These are phyloP conservation scores for Termitomyces sp. DNA, from an alignment of 768 basidiomycete species.

Conservation along the genomic window DNA sequence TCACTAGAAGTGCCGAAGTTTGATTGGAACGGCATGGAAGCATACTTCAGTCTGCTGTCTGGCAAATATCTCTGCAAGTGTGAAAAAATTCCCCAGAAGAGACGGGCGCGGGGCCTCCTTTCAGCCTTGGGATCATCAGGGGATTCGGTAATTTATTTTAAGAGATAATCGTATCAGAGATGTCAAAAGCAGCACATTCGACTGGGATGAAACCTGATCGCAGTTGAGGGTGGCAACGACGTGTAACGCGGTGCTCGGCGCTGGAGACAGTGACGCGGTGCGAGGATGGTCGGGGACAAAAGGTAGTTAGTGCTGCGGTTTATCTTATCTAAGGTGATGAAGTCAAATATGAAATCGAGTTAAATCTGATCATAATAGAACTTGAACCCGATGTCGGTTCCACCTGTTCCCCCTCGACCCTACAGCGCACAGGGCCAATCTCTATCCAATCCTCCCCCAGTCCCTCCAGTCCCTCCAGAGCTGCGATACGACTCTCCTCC, in stretches of 20 bases:
- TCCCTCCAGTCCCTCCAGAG: conserved; percentile 26
- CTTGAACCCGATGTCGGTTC: conserved; percentile 17
- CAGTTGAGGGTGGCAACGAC: not conserved
- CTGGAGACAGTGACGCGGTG: not conserved
- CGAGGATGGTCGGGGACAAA: not conserved
- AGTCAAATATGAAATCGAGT: not conserved
- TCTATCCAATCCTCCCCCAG: conserved; percentile 16
- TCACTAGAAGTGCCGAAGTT: not conserved
- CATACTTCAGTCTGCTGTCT: not conserved
- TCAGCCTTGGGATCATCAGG: too few relatives aligned
- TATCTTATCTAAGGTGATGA: not conserved
- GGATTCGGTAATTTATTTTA: too few relatives aligned
- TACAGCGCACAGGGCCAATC: conserved; percentile 15
- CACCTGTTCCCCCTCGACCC: conserved; percentile 27
- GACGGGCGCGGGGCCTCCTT: too few relatives aligned
- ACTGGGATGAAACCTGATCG: not conserved
- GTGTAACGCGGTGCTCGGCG: not conserved
- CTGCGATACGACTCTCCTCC: conserved; percentile 34
- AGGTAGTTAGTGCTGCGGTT: too few relatives aligned
- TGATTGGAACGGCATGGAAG: not conserved
- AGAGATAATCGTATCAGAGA: not conserved
- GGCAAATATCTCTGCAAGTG: too few relatives aligned
- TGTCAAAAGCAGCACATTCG: not conserved
- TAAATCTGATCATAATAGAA: not conserved
- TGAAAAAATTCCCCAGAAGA: not conserved